Evolutionary conservation across 768 basidiomycete genomes (phyloP).

Genomic region (Solioccasus polychromus): DNA sequence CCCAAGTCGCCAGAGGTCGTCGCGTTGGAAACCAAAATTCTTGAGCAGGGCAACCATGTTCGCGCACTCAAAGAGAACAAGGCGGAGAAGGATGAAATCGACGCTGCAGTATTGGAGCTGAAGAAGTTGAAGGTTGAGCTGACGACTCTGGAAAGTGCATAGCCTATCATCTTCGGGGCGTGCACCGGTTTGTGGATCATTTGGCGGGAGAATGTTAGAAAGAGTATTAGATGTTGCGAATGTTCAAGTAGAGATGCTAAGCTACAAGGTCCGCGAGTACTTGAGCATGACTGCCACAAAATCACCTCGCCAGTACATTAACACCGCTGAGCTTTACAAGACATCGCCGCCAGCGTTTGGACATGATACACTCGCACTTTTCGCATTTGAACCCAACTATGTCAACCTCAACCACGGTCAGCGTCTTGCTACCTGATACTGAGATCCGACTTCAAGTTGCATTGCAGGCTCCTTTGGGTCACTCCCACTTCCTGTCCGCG

Average conservation of each 20-base stretch:
- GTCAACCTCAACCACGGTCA: slow-evolving; percentile 68
- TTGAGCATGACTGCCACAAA: slow-evolving; percentile 12
- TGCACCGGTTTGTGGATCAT: no score
- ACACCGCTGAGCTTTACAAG: no score
- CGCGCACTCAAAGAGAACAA: slow-evolving; percentile 58
- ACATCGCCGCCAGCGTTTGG: slow-evolving; percentile 48
- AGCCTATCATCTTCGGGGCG: background rate
- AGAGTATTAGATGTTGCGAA: no score
- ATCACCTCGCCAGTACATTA: background rate
- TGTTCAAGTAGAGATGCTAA: no score
- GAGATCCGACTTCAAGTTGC: background rate
- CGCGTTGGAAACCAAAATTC: slow-evolving; percentile 70
- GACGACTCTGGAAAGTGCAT: slow-evolving; percentile 15
- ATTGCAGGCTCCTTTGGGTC: slow-evolving; percentile 57
- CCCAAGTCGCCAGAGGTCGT: slow-evolving; percentile 73
- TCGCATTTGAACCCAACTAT: slow-evolving; percentile 55
- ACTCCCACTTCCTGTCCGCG: slow-evolving; percentile 49
- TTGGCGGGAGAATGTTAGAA: no score
- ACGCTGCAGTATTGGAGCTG: slow-evolving; percentile 55
- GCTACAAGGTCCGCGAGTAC: no score
- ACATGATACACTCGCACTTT: slow-evolving; percentile 51
- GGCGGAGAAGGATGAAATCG: slow-evolving; percentile 42
- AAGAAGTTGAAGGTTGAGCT: slow-evolving; percentile 66
- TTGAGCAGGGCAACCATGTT: slow-evolving; percentile 73
- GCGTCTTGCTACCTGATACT: background rate